Evolutionary conservation across 495 filamentous ascomycete genomes (phyloP).

Genomic region (Aspergillus kassunensis): DNA sequence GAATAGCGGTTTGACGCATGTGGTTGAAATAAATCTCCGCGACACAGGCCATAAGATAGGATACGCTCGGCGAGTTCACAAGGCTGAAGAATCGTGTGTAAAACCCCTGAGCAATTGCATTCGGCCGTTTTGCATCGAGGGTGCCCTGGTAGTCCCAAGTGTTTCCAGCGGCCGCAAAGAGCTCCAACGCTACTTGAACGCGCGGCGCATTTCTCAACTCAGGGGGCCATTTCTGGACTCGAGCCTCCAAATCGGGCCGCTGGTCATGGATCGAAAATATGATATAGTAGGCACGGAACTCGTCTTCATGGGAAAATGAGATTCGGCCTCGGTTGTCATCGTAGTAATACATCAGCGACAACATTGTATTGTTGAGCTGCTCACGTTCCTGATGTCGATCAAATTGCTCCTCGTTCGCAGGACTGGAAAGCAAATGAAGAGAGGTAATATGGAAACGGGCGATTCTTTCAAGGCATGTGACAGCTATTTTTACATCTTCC

Average conservation of each 20-base stretch:
- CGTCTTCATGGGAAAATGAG: conserved; percentile 67
- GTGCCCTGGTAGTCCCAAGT: conserved; percentile 61
- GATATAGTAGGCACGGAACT: conserved; percentile 88
- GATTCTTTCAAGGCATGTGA: conserved; percentile 84
- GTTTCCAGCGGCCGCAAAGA: conserved; percentile 66
- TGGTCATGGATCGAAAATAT: conserved; percentile 75
- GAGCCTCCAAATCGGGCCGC: conserved; percentile 65
- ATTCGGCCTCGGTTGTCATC: conserved; percentile 62
- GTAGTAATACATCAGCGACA: conserved; percentile 85
- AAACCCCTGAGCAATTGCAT: conserved; percentile 57
- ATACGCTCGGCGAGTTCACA: conserved; percentile 62
- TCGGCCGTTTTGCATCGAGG: conserved; percentile 52
- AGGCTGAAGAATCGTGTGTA: conserved; percentile 71
- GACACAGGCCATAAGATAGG: conserved; percentile 91
- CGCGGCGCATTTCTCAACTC: conserved; percentile 50
- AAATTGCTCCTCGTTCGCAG: conserved; percentile 67
- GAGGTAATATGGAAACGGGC: conserved; percentile 87
- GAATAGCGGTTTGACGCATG: conserved; percentile 72
- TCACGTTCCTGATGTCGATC: conserved; percentile 86
- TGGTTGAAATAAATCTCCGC: conserved; percentile 86
- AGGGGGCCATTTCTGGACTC: conserved; percentile 67
- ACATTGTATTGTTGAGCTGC: conserved; percentile 81
- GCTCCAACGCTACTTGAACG: conserved; percentile 63
- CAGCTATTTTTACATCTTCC: conserved; percentile 59
- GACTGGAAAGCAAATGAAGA: conserved; percentile 73